Percentiles rank a stretch among this genome's conserved stretches.
Conservation (phyloP, 352 stramenopile genomes). For the Halophytophthora polymorphica region DNA sequence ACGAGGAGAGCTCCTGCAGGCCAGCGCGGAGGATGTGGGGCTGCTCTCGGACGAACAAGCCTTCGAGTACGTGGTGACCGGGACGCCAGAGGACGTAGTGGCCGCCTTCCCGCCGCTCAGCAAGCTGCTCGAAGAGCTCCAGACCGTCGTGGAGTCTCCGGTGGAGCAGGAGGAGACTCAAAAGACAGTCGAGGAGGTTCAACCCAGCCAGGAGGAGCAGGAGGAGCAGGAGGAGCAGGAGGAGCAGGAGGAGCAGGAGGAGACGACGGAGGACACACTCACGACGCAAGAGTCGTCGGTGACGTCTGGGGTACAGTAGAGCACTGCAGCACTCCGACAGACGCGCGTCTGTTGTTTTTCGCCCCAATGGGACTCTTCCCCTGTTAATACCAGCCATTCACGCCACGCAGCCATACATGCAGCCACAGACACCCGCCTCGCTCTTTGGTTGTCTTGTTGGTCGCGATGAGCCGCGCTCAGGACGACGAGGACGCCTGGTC, state of each 20-base stretch:
- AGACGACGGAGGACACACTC: no score
- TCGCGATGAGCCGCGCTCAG: neutral
- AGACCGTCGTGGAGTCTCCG: conserved; percentile 16
- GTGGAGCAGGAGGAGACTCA: conserved; percentile 6
- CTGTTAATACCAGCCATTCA: no score
- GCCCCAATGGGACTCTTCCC: no score
- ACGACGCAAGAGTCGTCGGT: no score
- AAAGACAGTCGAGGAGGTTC: conserved; percentile 3
- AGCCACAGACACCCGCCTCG: neutral
- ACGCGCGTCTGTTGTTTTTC: no score
- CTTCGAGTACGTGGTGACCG: conserved; percentile 39
- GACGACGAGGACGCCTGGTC: conserved; percentile 4
- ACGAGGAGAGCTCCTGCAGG: conserved; percentile 33
- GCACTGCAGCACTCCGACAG: no score
- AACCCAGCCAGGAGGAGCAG: neutral
- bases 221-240: neutral
- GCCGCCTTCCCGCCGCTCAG: conserved; percentile 24
- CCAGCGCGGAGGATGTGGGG: conserved; percentile 32
- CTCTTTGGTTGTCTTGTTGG: neutral
- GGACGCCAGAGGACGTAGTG: conserved; percentile 27
- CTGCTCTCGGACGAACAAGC: conserved; percentile 39
- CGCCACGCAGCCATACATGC: no score
- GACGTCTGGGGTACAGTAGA: no score
- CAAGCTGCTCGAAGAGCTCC: conserved; percentile 33
- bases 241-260: conserved; percentile 3